Evolutionary conservation across 768 basidiomycete genomes (phyloP).

Genomic region (Pleurotus salmoneostramineus): DNA sequence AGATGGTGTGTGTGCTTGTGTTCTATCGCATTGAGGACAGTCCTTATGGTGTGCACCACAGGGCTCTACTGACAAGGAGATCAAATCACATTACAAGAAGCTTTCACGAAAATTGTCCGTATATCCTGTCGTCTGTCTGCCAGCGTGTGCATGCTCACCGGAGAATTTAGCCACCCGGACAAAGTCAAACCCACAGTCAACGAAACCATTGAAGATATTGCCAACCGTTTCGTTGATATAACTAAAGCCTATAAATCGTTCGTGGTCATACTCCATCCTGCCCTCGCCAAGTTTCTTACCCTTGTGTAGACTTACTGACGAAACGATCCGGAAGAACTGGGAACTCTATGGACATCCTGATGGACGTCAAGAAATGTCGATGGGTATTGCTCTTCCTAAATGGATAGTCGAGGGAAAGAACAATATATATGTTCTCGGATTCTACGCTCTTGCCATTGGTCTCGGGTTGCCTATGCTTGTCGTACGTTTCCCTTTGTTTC

Average conservation of each 20-base stretch:
- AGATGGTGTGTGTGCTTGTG: conserved; percentile 47
- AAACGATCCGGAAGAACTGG: conserved; percentile 86
- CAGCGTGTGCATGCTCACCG: background rate
- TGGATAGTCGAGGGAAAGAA: conserved; percentile 95
- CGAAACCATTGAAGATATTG: conserved; percentile 82
- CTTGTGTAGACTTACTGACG: conserved; percentile 74
- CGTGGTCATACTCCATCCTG: conserved; percentile 19
- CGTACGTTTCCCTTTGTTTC: conserved; percentile 29
- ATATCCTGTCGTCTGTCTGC: background rate
- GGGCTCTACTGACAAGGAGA: conserved; percentile 79
- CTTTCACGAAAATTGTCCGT: conserved; percentile 82
- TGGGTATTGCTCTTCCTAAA: conserved; percentile 91
- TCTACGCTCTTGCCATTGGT: conserved; percentile 88
- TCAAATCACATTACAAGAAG: conserved; percentile 94
- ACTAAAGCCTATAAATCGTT: conserved; percentile 98
- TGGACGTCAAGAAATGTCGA: conserved; percentile 89
- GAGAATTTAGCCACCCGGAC: conserved; percentile 79
- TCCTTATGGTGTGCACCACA: conserved; percentile 19
- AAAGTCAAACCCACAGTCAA: conserved; percentile 84
- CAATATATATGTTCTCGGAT: conserved; percentile 84
- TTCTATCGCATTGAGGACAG: background rate
- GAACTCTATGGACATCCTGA: conserved; percentile 92
- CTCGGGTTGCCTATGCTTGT: conserved; percentile 83
- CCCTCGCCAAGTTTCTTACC: conserved; percentile 2
- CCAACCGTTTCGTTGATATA: conserved; percentile 82